These are phyloP conservation scores for Lanmaoa pseudosensibilis DNA, from an alignment of 768 basidiomycete species.

Conservation along the genomic window DNA sequence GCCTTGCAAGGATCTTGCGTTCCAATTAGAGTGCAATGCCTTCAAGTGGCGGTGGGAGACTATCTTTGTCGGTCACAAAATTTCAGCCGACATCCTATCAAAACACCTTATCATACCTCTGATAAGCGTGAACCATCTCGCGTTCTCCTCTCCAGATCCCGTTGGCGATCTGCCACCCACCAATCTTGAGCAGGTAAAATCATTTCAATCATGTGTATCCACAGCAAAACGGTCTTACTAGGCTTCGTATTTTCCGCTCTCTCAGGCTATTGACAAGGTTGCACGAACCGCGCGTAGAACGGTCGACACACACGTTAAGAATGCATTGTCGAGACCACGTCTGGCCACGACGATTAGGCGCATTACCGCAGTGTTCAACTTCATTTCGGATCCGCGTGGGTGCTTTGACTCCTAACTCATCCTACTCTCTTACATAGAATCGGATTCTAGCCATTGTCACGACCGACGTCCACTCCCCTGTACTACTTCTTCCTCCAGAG, in stretches of 20 bases:
- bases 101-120: conserved; percentile 77
- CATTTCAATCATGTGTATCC: background rate
- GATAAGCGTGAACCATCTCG: conserved; percentile 67
- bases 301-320: conserved; percentile 69
- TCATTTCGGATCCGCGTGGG: conserved; percentile 64
- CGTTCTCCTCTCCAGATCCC: conserved; percentile 60
- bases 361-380: conserved; percentile 72
- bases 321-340: conserved; percentile 68
- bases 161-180: conserved; percentile 53
- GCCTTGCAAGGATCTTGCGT: conserved; percentile 58
- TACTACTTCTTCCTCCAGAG: conserved; percentile 34
- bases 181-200: conserved; percentile 65
- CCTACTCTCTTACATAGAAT: conserved; percentile 13
- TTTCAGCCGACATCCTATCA: conserved; percentile 72
- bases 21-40: conserved; percentile 54
- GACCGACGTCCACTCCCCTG: conserved; percentile 46
- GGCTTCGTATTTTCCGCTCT: background rate
- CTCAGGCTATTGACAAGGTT: conserved; percentile 66
- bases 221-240: conserved; percentile 6
- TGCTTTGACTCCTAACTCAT: conserved; percentile 18
- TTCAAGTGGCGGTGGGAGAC: conserved; percentile 85
- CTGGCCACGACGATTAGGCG: conserved; percentile 66
- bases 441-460: conserved; percentile 48
- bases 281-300: conserved; percentile 69
- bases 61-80: conserved; percentile 58